Base-by-base conservation (phyloP, 352 stramenopile genomes). In the Phytophthora citricola region DNA sequence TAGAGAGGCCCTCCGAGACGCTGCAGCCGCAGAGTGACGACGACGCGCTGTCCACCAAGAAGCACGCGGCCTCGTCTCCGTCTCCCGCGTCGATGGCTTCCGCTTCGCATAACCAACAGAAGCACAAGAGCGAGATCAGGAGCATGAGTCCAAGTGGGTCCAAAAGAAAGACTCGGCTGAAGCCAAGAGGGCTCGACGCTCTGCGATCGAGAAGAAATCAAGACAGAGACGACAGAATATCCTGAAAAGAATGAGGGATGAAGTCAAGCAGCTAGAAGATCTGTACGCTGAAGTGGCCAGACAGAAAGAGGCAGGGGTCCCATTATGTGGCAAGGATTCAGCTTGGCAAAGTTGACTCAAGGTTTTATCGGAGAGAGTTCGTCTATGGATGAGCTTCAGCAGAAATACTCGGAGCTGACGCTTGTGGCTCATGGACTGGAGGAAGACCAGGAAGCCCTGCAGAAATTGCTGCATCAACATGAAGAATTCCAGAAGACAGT, bases 191-290 rank as follows among this genome's bases (percentile, higher is more conserved):
- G 76, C 79, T 26, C 63, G 81, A 24, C 76, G 81, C 32, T 88
- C 81, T 6, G 81, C 79, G 26, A 90, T 90, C 48, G 81, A 90
- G 66, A 83, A 81, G 55, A 85, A 87, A 56, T 90, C 75, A 22
- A 44, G 75, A 24, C 75, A 83, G 48, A 40, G 72, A 22, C 62
- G 72, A 14, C 69, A 81, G 38, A 58, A 45, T 17, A 14, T 63
- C 1, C 58, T 83, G 2, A 60, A 54, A 20, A 43, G 32, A 4
- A 92, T 92, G 84, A 65, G 80, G 17, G 65, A 83, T 9, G 74
- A 92, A 14, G 66, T 90, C 7, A 61, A 75, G 56, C 66, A 75
- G 2, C 69, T 92, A 12, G 80, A 92, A 59, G 59, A 54, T 15
- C 12, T 82, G 43, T 87, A 87, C 51, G 44, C 58, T 0, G 51